These are phyloP conservation scores for Malus domestica DNA, from an alignment of 306 rosid genomes.

Conservation along the genomic window DNA sequence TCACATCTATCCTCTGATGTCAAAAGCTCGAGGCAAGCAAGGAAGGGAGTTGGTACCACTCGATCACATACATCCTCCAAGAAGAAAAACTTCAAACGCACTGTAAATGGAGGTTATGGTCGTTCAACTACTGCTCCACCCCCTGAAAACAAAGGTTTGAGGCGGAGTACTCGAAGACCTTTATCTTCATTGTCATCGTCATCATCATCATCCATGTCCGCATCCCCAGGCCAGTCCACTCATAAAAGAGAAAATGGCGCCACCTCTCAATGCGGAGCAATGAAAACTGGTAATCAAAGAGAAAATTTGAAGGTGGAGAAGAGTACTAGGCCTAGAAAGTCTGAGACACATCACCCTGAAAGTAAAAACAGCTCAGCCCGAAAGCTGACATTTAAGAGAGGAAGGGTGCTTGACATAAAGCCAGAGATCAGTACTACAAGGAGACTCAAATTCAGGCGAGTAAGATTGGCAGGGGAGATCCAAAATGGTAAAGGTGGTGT, in stretches of 20 bases:
- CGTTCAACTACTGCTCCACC: conserved; percentile 5
- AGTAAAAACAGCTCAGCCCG: conserved; percentile 24
- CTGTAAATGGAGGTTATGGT: conserved; percentile 17
- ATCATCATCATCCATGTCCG: conserved; percentile 15
- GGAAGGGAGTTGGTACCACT: conserved; percentile 18
- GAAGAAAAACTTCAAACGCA: conserved; percentile 29
- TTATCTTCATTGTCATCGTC: conserved; percentile 12
- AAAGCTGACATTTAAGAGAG: conserved; percentile 57
- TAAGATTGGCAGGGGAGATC: conserved; percentile 25
- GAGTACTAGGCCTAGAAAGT: conserved; percentile 33
- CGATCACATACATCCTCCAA: conserved; percentile 25
- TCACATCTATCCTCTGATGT: conserved; percentile 19
- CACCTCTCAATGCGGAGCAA: conserved; percentile 17
- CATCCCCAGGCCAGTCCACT: conserved; percentile 16
- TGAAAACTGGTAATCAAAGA: neutral
- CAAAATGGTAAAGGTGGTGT: conserved; percentile 19
- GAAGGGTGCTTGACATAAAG: conserved; percentile 54
- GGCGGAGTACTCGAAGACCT: conserved; percentile 15
- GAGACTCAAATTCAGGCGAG: conserved; percentile 69
- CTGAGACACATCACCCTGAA: conserved; percentile 25
- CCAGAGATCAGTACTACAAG: conserved; percentile 41
- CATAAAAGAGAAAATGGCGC: conserved; percentile 24
- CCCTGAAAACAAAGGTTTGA: conserved; percentile 28
- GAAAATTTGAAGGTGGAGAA: conserved; percentile 20
- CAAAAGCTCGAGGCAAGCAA: conserved; percentile 27